Evolutionary conservation across 768 basidiomycete genomes (phyloP), one percentile per base, ranked within the genome.

Genomic region (Gyrodon lividus): DNA sequence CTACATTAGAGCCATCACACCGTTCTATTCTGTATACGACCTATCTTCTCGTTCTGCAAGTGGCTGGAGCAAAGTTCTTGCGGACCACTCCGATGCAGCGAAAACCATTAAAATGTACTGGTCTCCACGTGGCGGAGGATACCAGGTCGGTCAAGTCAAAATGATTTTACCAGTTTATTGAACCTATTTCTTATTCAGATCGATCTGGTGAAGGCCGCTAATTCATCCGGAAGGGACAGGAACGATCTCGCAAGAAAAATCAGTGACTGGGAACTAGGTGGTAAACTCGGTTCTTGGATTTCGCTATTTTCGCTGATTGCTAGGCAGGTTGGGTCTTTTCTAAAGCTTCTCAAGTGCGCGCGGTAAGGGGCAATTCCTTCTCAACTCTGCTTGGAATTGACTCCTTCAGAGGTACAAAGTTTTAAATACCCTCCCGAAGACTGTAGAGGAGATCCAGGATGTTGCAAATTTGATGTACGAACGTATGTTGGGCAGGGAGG

Each of bases 1-100:
- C 3, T 70, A 70, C 44, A 64, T 80, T 20, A 67, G 77, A 16
- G 75, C 77, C 5, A 63, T 73, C 30, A 80, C 79, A 0, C 79
- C 79, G 0, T 75, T 72, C 51, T 80, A 74, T 50, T 66, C 72
- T 4, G 48, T 69, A 13, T 79, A 77, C 56, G 69, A 73, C 33
- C 61, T 77, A 52, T 68, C 64, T 16, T 59, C 65, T 1, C 62
- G 64, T n/a, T 52, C 51, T 3, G 35, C 30, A 8, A 48, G 41
- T 1, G 71, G 65, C 2, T 70, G 64, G 63, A 22, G 57, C 9
- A 62, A 66, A 20, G 61, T 77, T 5, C 39, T 62, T 34, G 48
- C 54, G 1, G 72, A 76, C 55, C 56, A 58, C 1, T 67, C 67
- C 5, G 50, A 58, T 6, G 66, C 69, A 12, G 75, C 74, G 0